A percentile compares a stretch with the other conserved stretches of the same genome.
Evolutionary conservation across 2,329 filamentous ascomycete genomes (phyloP).

Genomic region (Massarina eburnea): DNA sequence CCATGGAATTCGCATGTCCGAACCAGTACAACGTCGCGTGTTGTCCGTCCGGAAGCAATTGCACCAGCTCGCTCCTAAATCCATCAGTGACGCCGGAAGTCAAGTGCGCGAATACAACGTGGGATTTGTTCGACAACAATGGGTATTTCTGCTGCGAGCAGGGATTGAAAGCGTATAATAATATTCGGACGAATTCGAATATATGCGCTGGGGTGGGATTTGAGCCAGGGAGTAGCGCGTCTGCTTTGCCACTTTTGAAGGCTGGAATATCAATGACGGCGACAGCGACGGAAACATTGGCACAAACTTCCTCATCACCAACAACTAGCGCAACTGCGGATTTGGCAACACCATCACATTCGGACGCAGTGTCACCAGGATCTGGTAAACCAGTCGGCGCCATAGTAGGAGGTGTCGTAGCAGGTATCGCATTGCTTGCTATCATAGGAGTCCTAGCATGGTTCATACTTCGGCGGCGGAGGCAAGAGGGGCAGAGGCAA

Average conservation of each 20-base stretch:
- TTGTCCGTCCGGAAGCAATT: constrained; percentile 5
- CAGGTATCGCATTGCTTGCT: constrained; percentile 1
- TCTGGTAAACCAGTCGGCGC: constrained; percentile 1
- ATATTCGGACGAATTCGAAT: constrained; percentile 4
- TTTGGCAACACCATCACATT: background rate
- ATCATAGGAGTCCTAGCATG: constrained; percentile 3
- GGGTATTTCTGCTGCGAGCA: constrained; percentile 15
- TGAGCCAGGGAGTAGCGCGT: background rate
- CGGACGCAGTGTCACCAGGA: background rate
- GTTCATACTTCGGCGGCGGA: constrained; percentile 4
- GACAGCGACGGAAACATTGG: background rate
- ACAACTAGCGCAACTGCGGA: background rate
- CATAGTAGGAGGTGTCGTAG: constrained; percentile 8
- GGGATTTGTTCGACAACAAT: constrained; percentile 15
- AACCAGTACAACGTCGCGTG: constrained; percentile 10
- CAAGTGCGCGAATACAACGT: constrained; percentile 11
- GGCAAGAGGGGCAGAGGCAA: background rate
- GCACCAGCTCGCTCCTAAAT: background rate
- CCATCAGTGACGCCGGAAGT: background rate
- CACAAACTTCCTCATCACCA: background rate
- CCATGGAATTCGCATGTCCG: constrained; percentile 6
- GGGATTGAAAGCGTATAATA: constrained; percentile 7
- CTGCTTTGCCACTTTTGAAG: constrained; percentile 1
- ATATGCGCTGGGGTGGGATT: constrained; percentile 6
- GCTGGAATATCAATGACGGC: constrained; percentile 5